These are phyloP conservation scores for Kwoniella botswanensis DNA, from an alignment of 768 basidiomycete species.

Conservation along the genomic window DNA sequence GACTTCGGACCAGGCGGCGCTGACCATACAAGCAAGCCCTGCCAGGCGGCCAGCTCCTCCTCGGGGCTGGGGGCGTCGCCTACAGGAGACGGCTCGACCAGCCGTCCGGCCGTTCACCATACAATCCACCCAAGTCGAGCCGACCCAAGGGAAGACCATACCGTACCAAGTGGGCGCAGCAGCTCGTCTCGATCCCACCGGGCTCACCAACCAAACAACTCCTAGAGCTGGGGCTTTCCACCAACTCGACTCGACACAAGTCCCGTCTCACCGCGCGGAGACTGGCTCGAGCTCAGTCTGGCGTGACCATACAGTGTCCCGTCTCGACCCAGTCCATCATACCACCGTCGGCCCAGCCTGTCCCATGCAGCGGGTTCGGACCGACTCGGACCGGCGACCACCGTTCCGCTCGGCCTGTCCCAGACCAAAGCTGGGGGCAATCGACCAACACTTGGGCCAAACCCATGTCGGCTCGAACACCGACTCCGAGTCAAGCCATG, in stretches of 20 bases:
- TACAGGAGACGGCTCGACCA: background rate
- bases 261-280: background rate
- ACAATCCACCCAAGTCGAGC: conserved; percentile 5
- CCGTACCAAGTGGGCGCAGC: too few species aligned
- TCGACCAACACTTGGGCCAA: background rate
- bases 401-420: too few species aligned
- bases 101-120: background rate
- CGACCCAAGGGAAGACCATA: too few species aligned
- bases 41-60: too few species aligned
- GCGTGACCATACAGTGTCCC: background rate
- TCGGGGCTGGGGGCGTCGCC: background rate
- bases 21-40: too few species aligned
- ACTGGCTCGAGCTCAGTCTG: background rate
- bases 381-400: too few species aligned
- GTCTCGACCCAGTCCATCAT: background rate
- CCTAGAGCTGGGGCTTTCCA: conserved; percentile 8
- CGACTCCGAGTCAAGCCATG: too few species aligned
- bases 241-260: background rate
- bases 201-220: background rate
- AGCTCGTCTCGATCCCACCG: background rate
- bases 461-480: too few species aligned
- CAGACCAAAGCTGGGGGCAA: background rate
- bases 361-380: too few species aligned
- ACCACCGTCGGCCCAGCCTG: background rate
- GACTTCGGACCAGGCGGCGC: background rate